Evolutionary conservation across 305 asterid species (phyloP).

Genomic region (Rubia tinctorum): DNA sequence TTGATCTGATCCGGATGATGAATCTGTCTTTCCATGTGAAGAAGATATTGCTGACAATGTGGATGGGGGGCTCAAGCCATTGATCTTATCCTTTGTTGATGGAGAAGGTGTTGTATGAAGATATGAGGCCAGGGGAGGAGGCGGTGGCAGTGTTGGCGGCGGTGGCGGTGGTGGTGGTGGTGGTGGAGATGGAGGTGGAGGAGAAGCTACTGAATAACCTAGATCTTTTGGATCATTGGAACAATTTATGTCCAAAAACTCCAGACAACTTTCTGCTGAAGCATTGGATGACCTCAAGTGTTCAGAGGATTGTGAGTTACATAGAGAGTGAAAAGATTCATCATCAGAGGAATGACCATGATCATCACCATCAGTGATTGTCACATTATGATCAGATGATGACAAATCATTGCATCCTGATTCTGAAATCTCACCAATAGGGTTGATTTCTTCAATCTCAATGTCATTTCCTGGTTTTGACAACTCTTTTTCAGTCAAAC

Average conservation of each 20-base stretch:
- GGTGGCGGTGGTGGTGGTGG: constrained; percentile 27
- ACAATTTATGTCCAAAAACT: constrained; percentile 31
- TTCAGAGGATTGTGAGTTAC: constrained; percentile 56
- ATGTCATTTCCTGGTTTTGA: constrained; percentile 13
- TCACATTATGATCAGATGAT: constrained; percentile 23
- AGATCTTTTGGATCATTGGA: constrained; percentile 24
- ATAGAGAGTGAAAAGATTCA: constrained; percentile 73
- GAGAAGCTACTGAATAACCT: constrained; percentile 14
- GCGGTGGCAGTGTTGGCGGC: constrained; percentile 20
- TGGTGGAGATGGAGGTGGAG: constrained; percentile 14
- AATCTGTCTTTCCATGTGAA: constrained; percentile 14
- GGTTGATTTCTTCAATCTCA: constrained; percentile 45
- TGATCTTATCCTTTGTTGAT: neutral
- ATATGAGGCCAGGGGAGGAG: constrained; percentile 14
- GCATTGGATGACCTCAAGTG: constrained; percentile 49
- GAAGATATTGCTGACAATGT: constrained; percentile 24
- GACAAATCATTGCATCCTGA: constrained; percentile 13
- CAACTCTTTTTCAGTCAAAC: constrained; percentile 30
- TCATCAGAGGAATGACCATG: constrained; percentile 46
- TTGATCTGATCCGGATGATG: constrained; percentile 23
- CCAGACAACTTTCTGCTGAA: constrained; percentile 44
- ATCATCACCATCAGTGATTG: constrained; percentile 12
- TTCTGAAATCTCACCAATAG: constrained; percentile 37
- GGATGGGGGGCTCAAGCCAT: constrained; percentile 17
- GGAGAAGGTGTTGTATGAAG: neutral